These are phyloP conservation scores for Cystobasidium onofrii DNA, from an alignment of 768 basidiomycete species.

Conservation along the genomic window DNA sequence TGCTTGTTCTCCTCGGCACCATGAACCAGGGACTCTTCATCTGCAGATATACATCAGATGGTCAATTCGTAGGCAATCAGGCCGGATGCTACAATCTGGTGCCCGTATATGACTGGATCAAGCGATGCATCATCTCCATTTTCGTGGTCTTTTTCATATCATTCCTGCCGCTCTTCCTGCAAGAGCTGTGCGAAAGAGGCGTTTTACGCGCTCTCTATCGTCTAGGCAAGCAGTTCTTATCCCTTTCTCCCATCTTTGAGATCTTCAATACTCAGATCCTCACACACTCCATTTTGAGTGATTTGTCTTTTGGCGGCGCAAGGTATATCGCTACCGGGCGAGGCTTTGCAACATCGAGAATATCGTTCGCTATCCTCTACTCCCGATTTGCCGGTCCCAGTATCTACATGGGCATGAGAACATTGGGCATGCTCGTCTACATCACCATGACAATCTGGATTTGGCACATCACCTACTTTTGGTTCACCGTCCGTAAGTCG, in stretches of 20 bases:
- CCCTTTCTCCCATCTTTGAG: slow-evolving; percentile 90
- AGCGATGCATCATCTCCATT: slow-evolving; percentile 91
- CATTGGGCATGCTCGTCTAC: slow-evolving; percentile 82
- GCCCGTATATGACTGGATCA: slow-evolving; percentile 91
- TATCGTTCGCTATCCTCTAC: slow-evolving; percentile 88
- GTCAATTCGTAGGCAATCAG: slow-evolving; percentile 67
- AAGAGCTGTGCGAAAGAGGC: slow-evolving; percentile 92
- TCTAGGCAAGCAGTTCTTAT: slow-evolving; percentile 85
- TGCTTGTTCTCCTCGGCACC: slow-evolving; percentile 89
- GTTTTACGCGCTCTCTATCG: slow-evolving; percentile 84
- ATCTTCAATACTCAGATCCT: slow-evolving; percentile 98
- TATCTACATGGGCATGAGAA: slow-evolving; percentile 94
- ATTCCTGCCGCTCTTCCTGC: slow-evolving; percentile 41
- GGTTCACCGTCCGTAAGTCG: slow-evolving; percentile 64
- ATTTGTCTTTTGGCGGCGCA: slow-evolving; percentile 94
- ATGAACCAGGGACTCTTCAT: slow-evolving; percentile 70
- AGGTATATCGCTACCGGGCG: slow-evolving; percentile 98
- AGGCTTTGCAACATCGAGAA: slow-evolving; percentile 93
- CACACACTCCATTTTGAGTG: slow-evolving; percentile 92
- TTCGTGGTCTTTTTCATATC: slow-evolving; percentile 79
- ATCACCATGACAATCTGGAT: slow-evolving; percentile 88
- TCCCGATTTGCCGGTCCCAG: slow-evolving; percentile 98
- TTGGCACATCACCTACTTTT: slow-evolving; percentile 91
- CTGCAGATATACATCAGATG: slow-evolving; percentile 66
- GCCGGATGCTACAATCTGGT: slow-evolving; percentile 87